Evolutionary conservation across 257 asterid species (phyloP).

Genomic region (Linaria vulgaris): DNA sequence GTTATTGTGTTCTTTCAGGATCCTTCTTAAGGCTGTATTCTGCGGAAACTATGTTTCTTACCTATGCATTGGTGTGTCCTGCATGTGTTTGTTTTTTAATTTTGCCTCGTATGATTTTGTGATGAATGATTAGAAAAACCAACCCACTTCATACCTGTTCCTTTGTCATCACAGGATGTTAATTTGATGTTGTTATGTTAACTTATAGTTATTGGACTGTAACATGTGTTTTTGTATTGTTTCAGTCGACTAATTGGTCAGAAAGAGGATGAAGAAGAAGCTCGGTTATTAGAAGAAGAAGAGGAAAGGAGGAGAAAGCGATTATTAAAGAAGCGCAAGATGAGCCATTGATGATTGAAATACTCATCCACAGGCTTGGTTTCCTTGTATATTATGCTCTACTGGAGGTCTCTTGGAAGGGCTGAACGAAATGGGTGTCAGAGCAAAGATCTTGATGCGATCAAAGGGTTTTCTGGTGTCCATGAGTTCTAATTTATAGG

Average conservation of each 20-base stretch:
- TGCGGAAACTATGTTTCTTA: too few species aligned
- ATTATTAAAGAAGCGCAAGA: conserved; percentile 63
- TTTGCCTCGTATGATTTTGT: neutral
- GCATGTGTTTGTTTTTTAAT: neutral
- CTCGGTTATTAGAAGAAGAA: conserved; percentile 67
- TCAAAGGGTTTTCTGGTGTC: too few species aligned
- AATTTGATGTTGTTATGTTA: too few species aligned
- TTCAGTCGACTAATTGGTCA: conserved; percentile 62
- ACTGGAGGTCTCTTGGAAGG: neutral
- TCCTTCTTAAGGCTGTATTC: too few species aligned
- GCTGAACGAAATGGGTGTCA: neutral
- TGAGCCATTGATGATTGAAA: conserved; percentile 20
- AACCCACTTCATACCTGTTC: too few species aligned
- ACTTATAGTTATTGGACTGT: too few species aligned
- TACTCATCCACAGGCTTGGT: neutral
- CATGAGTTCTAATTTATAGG: too few species aligned
- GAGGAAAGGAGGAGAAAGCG: conserved; percentile 64
- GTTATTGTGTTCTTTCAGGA: too few species aligned
- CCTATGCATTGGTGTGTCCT: too few species aligned
- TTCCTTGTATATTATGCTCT: neutral
- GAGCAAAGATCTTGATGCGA: too few species aligned
- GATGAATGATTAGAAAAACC: neutral
- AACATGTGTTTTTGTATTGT: conserved; percentile 12
- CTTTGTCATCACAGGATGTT: too few species aligned
- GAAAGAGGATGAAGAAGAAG: conserved; percentile 78